These are phyloP conservation scores for Austropuccinia psidii DNA, from an alignment of 1,284 basidiomycete genomes.

Conservation along the genomic window DNA sequence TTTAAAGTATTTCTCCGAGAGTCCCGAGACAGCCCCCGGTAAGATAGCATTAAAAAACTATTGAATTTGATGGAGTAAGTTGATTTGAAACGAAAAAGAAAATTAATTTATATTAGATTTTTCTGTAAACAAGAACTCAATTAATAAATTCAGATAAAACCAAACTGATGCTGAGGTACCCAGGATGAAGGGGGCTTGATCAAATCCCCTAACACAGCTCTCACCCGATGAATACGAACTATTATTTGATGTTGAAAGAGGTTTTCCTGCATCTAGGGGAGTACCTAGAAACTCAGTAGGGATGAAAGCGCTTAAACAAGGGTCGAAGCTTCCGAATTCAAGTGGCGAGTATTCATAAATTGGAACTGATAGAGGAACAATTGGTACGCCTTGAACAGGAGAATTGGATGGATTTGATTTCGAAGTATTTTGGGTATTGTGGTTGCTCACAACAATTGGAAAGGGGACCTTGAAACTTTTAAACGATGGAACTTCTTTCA, in stretches of 20 bases:
- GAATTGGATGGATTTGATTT: background rate
- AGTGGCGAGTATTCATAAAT: constrained; percentile 52
- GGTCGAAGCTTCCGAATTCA: constrained; percentile 53
- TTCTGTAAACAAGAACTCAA: background rate
- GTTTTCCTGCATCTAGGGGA: constrained; percentile 41
- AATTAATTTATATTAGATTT: background rate
- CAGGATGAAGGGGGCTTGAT: constrained; percentile 21
- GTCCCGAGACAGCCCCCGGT: background rate
- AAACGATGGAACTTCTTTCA: background rate
- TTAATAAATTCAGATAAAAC: constrained; percentile 38
- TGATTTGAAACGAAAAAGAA: background rate
- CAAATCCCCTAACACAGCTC: constrained; percentile 14
- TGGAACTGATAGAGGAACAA: constrained; percentile 41
- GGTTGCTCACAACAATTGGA: constrained; percentile 16
- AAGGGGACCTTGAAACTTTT: constrained; percentile 7
- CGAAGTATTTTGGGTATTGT: background rate
- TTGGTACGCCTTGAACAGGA: background rate
- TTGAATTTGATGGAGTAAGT: background rate
- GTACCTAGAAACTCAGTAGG: constrained; percentile 45
- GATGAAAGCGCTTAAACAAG: constrained; percentile 43
- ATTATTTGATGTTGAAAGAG: too few species aligned
- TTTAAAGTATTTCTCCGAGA: background rate
- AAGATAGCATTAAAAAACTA: background rate
- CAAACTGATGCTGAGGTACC: constrained; percentile 29
- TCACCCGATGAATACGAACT: constrained; percentile 40